Conservation (phyloP, 108 stramenopile species). For the Cyclostephanos tholiformis region DNA sequence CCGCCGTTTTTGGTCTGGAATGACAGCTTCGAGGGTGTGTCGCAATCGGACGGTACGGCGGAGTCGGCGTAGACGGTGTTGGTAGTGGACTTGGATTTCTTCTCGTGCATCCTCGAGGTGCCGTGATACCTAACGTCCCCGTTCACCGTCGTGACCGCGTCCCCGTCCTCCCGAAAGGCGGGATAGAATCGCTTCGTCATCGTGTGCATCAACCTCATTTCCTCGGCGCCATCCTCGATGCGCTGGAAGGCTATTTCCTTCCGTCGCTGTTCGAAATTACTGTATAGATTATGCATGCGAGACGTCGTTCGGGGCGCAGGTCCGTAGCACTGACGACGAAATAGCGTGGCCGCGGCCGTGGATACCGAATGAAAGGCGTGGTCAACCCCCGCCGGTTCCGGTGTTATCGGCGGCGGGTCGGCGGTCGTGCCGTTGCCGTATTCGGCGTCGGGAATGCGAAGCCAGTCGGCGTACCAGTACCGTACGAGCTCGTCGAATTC, state of each 20-base stretch:
- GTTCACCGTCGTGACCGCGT: neutral
- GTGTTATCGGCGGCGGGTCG: constrained; percentile 23
- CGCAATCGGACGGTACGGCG: constrained; percentile 4
- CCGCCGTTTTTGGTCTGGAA: constrained; percentile 23
- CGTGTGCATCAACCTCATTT: constrained; percentile 41
- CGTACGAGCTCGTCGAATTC: constrained; percentile 8
- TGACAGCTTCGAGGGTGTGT: constrained; percentile 28
- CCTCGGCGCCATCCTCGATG: constrained; percentile 27
- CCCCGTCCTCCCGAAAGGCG: constrained; percentile 16
- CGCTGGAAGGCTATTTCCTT: constrained; percentile 45
- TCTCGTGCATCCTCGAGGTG: constrained; percentile 34
- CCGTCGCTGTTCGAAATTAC: constrained; percentile 42
- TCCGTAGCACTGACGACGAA: constrained; percentile 49
- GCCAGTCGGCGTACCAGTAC: constrained; percentile 12
- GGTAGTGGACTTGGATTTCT: constrained; percentile 27
- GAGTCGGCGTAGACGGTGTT: constrained; percentile 41
- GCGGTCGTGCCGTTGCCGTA: constrained; percentile 1
- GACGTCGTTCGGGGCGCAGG: constrained; percentile 14
- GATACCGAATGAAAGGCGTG: constrained; percentile 42
- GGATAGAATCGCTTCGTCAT: constrained; percentile 34
- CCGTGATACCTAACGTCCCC: neutral
- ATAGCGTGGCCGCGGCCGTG: constrained; percentile 34
- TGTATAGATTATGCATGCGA: constrained; percentile 30
- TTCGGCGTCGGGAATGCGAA: constrained; percentile 7
- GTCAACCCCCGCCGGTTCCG: constrained; percentile 25